These are phyloP conservation scores for Eremochloa ophiuroides DNA, from an alignment of 176 grass and related monocot species.

Conservation along the genomic window DNA sequence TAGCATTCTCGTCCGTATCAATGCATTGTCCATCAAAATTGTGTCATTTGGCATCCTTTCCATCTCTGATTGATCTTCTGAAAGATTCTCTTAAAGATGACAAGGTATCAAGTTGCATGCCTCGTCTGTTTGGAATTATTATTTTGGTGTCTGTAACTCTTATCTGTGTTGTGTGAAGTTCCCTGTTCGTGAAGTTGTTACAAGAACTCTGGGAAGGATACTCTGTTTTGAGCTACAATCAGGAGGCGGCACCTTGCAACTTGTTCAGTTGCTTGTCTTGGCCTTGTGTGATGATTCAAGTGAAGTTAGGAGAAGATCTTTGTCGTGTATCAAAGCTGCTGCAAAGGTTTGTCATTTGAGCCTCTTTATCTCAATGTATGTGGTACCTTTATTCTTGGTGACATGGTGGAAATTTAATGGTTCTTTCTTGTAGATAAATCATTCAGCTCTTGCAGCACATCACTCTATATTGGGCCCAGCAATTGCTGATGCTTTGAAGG, in stretches of 20 bases:
- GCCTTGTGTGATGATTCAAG: constrained; percentile 89
- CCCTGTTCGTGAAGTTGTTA: constrained; percentile 82
- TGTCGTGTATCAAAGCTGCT: constrained; percentile 82
- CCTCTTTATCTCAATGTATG: not conserved
- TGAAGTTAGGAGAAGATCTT: constrained; percentile 85
- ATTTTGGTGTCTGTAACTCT: constrained; percentile 10
- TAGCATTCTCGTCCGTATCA: constrained; percentile 72
- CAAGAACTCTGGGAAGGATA: constrained; percentile 68
- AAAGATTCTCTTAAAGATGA: constrained; percentile 88
- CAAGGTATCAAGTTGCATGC: constrained; percentile 56
- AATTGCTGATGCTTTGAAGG: constrained; percentile 72
- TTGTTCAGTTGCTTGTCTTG: constrained; percentile 70
- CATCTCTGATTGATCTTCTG: constrained; percentile 59
- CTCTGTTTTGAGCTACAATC: constrained; percentile 58
- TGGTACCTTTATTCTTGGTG: not conserved
- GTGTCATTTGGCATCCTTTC: constrained; percentile 42
- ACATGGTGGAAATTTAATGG: constrained; percentile 5
- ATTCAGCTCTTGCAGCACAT: constrained; percentile 46
- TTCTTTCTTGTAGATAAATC: constrained; percentile 60
- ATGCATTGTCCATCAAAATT: constrained; percentile 63
- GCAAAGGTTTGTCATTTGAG: constrained; percentile 62
- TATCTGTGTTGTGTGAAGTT: constrained; percentile 60
- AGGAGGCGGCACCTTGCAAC: constrained; percentile 43
- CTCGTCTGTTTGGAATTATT: constrained; percentile 1
- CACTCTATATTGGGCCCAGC: constrained; percentile 66